phyloP scores from a whole-genome alignment of 2,329 filamentous ascomycete genomes.

The Paraconiothyrium sp. region DNA sequence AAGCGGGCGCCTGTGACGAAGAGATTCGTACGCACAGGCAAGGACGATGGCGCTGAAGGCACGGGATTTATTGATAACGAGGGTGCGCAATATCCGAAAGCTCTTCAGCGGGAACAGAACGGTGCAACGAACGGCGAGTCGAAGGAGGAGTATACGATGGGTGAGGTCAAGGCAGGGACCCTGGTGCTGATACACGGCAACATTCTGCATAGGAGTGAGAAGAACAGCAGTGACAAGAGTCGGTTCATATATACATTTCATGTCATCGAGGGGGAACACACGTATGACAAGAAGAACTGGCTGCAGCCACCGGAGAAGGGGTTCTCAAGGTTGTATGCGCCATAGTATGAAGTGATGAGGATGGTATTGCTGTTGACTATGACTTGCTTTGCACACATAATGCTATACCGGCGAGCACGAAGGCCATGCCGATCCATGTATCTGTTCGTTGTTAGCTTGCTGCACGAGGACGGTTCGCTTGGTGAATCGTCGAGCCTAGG shows the following conservation, averaged over 20 bases:
- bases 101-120: constrained; percentile 50
- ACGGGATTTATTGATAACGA: constrained; percentile 69
- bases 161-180: constrained; percentile 89
- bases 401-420: constrained; percentile 82
- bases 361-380: constrained; percentile 19
- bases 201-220: constrained; percentile 94
- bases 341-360: constrained; percentile 5
- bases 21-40: constrained; percentile 75
- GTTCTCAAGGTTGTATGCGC: constrained; percentile 73
- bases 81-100: constrained; percentile 69
- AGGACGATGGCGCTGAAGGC: constrained; percentile 41
- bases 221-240: constrained; percentile 84
- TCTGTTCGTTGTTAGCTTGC: constrained; percentile 59
- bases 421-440: constrained; percentile 81
- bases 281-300: constrained; percentile 92
- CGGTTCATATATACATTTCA: constrained; percentile 98
- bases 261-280: constrained; percentile 83
- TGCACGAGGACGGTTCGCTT: neutral
- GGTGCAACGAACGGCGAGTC: constrained; percentile 49
- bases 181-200: constrained; percentile 96
- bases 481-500: too few relatives aligned
- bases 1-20: constrained; percentile 73
- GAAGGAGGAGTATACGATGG: constrained; percentile 73
- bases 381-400: constrained; percentile 76
- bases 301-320: constrained; percentile 83